Percentiles rank a stretch among this genome's conserved stretches.
Conservation (phyloP, 371 early-diverging fungal species). For the Dichotomocladium elegans region DNA sequence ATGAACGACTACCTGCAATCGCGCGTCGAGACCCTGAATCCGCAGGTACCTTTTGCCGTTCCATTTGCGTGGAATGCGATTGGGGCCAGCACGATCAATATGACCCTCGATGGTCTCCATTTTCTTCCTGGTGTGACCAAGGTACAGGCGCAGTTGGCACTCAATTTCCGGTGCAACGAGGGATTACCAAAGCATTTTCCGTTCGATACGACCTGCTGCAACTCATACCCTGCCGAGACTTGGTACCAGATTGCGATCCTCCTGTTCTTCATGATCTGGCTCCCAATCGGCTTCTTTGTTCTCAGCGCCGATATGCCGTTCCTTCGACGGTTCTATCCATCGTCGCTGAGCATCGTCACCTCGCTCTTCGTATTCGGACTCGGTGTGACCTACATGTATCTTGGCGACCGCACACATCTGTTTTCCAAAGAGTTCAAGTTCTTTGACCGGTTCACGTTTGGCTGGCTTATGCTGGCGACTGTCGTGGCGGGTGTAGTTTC, state of each 20-base stretch:
- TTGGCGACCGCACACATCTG: constrained; percentile 65
- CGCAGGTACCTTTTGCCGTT: constrained; percentile 31
- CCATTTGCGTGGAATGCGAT: constrained; percentile 55
- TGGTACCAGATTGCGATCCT: constrained; percentile 42
- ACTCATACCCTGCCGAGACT: constrained; percentile 44
- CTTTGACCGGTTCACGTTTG: constrained; percentile 43
- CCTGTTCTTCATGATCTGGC: constrained; percentile 36
- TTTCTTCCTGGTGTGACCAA: constrained; percentile 40
- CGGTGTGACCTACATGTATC: constrained; percentile 53
- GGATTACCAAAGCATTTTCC: constrained; percentile 38
- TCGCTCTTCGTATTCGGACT: constrained; percentile 45
- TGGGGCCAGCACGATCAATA: constrained; percentile 21
- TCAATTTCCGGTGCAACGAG: constrained; percentile 64
- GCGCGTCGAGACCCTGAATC: neutral
- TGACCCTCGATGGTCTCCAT: constrained; percentile 63
- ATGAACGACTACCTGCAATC: constrained; percentile 55
- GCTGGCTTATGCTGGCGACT: constrained; percentile 28
- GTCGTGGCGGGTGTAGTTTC: constrained; percentile 44
- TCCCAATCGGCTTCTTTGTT: constrained; percentile 38
- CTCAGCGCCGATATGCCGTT: constrained; percentile 19
- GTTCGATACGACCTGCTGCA: constrained; percentile 59
- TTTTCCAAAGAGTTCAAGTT: constrained; percentile 67
- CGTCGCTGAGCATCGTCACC: constrained; percentile 17
- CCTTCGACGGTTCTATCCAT: neutral
- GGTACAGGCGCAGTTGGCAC: constrained; percentile 51